phyloP scores from a whole-genome alignment of 306 rosid species.

The Cucurbita maxima region DNA sequence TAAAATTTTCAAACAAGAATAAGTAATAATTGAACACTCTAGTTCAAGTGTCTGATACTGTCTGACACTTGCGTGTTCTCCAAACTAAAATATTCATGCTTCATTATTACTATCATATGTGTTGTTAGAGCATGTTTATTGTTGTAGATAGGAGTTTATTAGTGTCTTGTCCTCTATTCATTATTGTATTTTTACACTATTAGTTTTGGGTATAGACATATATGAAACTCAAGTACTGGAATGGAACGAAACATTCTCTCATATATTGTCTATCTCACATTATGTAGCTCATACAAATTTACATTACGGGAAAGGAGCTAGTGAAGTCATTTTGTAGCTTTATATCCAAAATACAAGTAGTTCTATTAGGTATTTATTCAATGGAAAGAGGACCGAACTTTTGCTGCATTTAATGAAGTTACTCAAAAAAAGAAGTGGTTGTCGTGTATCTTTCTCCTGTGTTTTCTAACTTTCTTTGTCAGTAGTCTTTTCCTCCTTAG shows the following conservation, averaged over 20 bases:
- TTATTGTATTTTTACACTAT: background rate
- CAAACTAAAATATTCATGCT: background rate
- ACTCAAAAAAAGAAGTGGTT: background rate
- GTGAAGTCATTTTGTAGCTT: background rate
- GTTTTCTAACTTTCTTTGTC: slow-evolving; percentile 4
- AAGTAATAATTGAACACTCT: background rate
- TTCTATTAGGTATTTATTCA: background rate
- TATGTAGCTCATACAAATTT: background rate
- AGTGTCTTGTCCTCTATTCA: background rate
- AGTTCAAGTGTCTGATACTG: background rate
- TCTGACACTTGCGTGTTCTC: background rate
- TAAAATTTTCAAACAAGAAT: background rate
- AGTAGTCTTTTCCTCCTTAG: background rate
- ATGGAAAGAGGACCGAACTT: background rate
- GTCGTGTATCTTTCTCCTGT: background rate
- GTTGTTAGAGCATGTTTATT: background rate
- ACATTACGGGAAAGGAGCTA: background rate
- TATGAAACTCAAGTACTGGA: background rate
- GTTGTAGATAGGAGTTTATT: background rate
- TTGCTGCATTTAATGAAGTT: background rate
- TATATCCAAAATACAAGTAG: background rate
- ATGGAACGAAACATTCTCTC: background rate
- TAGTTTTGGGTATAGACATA: background rate
- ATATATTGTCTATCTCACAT: background rate
- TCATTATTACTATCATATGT: background rate